A percentile compares a stretch with the other conserved stretches of the same genome.
phyloP scores from a whole-genome alignment of 306 rosid species.

The Coriaria nepalensis region DNA sequence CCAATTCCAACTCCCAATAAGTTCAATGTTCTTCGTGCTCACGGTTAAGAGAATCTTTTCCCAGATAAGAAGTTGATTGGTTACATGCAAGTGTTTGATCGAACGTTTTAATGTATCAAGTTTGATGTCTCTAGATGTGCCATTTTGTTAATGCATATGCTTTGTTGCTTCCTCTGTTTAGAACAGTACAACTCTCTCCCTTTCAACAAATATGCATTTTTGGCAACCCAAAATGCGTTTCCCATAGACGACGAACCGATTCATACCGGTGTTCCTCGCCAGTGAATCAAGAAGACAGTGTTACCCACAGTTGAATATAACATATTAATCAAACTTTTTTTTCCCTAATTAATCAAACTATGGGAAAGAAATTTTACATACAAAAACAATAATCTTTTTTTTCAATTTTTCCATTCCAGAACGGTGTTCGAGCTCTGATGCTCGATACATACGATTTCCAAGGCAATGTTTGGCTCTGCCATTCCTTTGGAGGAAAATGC shows the following conservation, averaged over 20 bases:
- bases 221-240: slow-evolving; percentile 77
- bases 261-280: slow-evolving; percentile 51
- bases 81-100: not conserved
- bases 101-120: too few species aligned
- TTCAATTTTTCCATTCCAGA: slow-evolving; percentile 22
- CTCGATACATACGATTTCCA: slow-evolving; percentile 74
- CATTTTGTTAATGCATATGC: not conserved
- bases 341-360: not conserved
- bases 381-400: not conserved
- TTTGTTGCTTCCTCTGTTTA: not conserved
- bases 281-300: slow-evolving; percentile 56
- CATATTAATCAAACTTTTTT: not conserved
- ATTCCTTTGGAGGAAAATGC: slow-evolving; percentile 66
- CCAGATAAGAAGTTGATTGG: not conserved
- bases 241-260: slow-evolving; percentile 64
- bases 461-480: slow-evolving; percentile 81
- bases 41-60: not conserved
- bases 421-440: slow-evolving; percentile 72
- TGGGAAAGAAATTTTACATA: too few species aligned
- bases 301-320: slow-evolving; percentile 67
- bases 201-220: slow-evolving; percentile 80
- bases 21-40: not conserved
- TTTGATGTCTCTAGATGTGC: too few species aligned
- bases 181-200: slow-evolving; percentile 66
- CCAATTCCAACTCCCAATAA: slow-evolving; percentile 69